Evolutionary conservation across 139 green algal genomes (phyloP).

Genomic region (Coelastrella sp.): DNA sequence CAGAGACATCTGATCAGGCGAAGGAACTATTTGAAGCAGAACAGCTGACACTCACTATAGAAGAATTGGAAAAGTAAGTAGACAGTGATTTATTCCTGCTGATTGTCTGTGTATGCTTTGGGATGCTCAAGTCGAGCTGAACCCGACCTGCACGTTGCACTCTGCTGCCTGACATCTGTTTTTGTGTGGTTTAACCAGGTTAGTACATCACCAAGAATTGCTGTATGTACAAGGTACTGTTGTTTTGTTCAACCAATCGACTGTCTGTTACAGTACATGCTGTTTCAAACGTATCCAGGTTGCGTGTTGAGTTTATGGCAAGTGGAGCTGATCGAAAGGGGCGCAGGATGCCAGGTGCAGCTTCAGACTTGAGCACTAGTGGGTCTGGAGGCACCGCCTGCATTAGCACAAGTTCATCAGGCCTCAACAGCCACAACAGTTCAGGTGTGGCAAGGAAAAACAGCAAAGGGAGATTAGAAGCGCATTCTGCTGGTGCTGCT

Average conservation of each 20-base stretch:
- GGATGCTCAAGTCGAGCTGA: too few relatives aligned
- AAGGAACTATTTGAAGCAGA: slow-evolving; percentile 68
- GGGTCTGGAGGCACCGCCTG: not conserved
- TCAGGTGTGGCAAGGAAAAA: not conserved
- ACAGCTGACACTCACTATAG: slow-evolving; percentile 52
- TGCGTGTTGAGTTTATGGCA: not conserved
- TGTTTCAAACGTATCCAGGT: not conserved
- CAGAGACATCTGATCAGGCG: slow-evolving; percentile 58
- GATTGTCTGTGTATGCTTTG: not conserved
- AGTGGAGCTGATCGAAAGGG: not conserved
- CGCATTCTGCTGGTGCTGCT: not conserved
- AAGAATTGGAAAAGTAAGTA: slow-evolving; percentile 64
- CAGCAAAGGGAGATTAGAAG: slow-evolving; percentile 8
- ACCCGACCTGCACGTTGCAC: too few relatives aligned
- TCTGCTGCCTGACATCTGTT: too few relatives aligned
- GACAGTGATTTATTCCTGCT: too few relatives aligned
- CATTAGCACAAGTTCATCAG: not conserved
- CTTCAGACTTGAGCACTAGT: not conserved
- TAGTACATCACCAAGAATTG: too few relatives aligned
- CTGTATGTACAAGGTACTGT: too few relatives aligned
- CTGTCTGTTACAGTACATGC: not conserved
- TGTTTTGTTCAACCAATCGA: too few relatives aligned
- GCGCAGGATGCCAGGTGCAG: not conserved
- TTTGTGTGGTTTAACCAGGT: too few relatives aligned
- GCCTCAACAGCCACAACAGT: not conserved